Base-by-base conservation (phyloP, 2,329 filamentous ascomycete species). In the Pseudocercospora cruenta region DNA sequence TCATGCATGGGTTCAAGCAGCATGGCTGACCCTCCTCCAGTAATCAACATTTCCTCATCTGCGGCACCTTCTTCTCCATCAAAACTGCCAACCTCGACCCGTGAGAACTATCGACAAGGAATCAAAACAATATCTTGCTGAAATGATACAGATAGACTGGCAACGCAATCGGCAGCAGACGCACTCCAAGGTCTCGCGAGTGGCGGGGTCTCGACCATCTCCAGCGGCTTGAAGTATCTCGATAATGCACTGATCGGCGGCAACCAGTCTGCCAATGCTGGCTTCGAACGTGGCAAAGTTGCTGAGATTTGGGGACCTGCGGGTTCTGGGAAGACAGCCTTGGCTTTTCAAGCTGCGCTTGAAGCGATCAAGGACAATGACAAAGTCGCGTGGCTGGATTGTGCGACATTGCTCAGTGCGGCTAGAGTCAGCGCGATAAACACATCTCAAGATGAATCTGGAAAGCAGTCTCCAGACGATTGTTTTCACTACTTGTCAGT, bases 221-320 rank as follows among this genome's bases (percentile, higher is more conserved):
- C 65, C 21, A 68, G 60, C 24, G 67, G 67, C 16, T 28, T 69
- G 36, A 36, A 21, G 12, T 31, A 60, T 36, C 60, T 69, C 14
- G 66, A 69, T 58, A 59, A 60, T 19, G 58, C 62, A n/a, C 45
- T 69, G 49, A 58, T 47, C 19, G 65, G 65, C 12, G 60, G 54
- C 19, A 63, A 58, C 12, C 43, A 55, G 1, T 57, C 36, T 55
- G 28, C 58, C 16, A 51, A 45, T 31, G 84, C 85, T 19, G 93
- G 93, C 3, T 82, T 96, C 57, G 85, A 85, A 67, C 87, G 89
- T 64, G 92, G 93, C 14, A 91, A 93, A 77, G 84, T 97, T 49
- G 91, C 91, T 3, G 94, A 98, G 78, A 81, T 97, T 58, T 96
- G 92, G 86, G 94, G 94, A 0, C 93, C 94, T 10, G 90, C 92